These are phyloP conservation scores for Verruconis gallopava DNA, from an alignment of 2,329 filamentous ascomycete species.

Conservation along the genomic window DNA sequence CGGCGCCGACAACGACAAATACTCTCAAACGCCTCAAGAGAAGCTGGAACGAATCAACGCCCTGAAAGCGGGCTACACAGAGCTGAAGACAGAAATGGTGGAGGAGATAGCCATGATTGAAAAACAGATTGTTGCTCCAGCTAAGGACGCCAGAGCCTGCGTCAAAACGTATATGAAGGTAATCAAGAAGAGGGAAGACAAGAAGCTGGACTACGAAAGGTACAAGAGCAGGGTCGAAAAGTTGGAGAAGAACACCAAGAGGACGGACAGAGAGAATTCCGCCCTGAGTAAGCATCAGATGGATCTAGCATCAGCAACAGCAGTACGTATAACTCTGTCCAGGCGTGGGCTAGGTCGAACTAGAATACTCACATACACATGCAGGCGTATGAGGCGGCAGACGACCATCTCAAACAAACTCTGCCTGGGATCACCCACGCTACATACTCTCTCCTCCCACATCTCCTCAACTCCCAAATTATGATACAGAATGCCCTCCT, in stretches of 20 bases:
- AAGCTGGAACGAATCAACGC: slow-evolving; percentile 52
- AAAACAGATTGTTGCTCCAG: slow-evolving; percentile 53
- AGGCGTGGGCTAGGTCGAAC: too few relatives aligned
- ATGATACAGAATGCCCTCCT: slow-evolving; percentile 67
- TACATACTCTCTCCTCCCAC: slow-evolving; percentile 60
- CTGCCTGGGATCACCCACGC: slow-evolving; percentile 60
- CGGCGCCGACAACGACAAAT: slow-evolving; percentile 46
- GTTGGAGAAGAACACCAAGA: slow-evolving; percentile 55
- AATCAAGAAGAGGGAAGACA: slow-evolving; percentile 75
- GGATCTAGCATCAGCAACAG: slow-evolving; percentile 52
- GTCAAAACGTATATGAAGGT: slow-evolving; percentile 65
- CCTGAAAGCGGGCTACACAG: slow-evolving; percentile 54
- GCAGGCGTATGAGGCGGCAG: slow-evolving; percentile 60
- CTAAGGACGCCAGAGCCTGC: slow-evolving; percentile 53
- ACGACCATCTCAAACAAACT: slow-evolving; percentile 57
- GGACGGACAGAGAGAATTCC: slow-evolving; percentile 60
- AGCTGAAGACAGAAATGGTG: slow-evolving; percentile 57
- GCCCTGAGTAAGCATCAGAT: slow-evolving; percentile 57
- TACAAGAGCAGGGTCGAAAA: slow-evolving; percentile 59
- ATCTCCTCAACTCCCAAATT: slow-evolving; percentile 56
- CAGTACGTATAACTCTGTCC: slow-evolving; percentile 43
- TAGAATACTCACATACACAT: too few relatives aligned
- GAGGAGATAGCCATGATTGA: slow-evolving; percentile 63
- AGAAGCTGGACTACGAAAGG: slow-evolving; percentile 70
- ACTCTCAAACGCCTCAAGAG: slow-evolving; percentile 46